Evolutionary conservation across 1,284 basidiomycete genomes (phyloP), one percentile per base, ranked within the genome.

Genomic region (Pseudozyma thailandica): DNA sequence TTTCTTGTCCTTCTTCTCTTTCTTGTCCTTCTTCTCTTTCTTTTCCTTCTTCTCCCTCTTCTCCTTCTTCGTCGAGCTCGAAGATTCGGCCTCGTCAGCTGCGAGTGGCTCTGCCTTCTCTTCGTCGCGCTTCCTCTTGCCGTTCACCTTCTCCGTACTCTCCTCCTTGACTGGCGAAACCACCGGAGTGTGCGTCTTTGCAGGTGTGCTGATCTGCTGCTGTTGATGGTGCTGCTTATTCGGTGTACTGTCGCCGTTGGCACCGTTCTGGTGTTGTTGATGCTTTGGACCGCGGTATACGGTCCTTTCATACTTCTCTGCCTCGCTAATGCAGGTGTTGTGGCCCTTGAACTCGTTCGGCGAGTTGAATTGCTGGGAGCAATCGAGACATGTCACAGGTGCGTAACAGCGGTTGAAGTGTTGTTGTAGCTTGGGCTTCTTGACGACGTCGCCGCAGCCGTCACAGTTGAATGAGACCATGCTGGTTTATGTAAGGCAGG

Each of bases 1-100:
- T 28, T 64, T 64, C 56, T 60, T 50, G 3, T 55, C 49, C 39
- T 65, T 64, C 43, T 58, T 57, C 13, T 51, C 47, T 35, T 60
- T 61, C 42, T 91, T 82, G 9, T 75, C 77, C 8, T 72, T 53
- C 68, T 81, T 43, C 48, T 77, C 72, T 70, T 81, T 50, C 48
- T 68, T 56, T 21, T 50, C 38, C 30, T 51, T 48, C 54, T 66
- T 60, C 10, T 58, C 51, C 27, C 50, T 46, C 53, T 64, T 57
- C 9, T 52, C 52, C 35, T 61, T 53, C 46, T 50, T 56, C 4
- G 21, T 20, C 2, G 53, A 21, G 39, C 49, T 52, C 2, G 45
- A 43, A 0, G 39, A 21, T 16, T 52, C 53, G 12, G 25, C 50
- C 2, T 48, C 37, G 20, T 26, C 30, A 4, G 39, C 43, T 8